These are phyloP conservation scores for Botrytis galanthina DNA, from an alignment of 2,329 filamentous ascomycete genomes.

Conservation along the genomic window DNA sequence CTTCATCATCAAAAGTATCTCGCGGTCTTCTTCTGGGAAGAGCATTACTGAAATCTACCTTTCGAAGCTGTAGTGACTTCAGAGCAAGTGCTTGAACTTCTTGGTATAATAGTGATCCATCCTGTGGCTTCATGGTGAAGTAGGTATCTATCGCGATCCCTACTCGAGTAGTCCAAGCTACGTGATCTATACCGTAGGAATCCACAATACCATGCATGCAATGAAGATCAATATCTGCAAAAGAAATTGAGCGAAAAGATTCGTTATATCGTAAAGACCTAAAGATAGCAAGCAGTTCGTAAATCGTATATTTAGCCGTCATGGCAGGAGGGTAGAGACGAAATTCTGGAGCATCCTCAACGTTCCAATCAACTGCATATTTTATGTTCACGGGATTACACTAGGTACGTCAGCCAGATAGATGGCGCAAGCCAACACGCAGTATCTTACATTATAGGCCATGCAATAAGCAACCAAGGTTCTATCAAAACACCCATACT, in stretches of 20 bases:
- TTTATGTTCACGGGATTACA: slow-evolving; percentile 62
- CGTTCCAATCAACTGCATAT: slow-evolving; percentile 58
- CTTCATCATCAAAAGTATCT: slow-evolving; percentile 44
- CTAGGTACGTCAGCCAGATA: slow-evolving; percentile 21
- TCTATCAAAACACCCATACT: slow-evolving; percentile 59
- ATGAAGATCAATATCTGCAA: slow-evolving; percentile 63
- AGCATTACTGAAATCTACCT: slow-evolving; percentile 64
- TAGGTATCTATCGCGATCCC: slow-evolving; percentile 33
- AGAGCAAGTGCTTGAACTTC: slow-evolving; percentile 66
- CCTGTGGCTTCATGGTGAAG: slow-evolving; percentile 38
- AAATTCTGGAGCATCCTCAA: slow-evolving; percentile 67
- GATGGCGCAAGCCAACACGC: not conserved
- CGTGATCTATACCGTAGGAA: slow-evolving; percentile 57
- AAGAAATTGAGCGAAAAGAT: slow-evolving; percentile 65
- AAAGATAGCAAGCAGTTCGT: slow-evolving; percentile 69
- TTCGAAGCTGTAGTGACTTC: slow-evolving; percentile 60
- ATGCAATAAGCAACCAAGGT: slow-evolving; percentile 69
- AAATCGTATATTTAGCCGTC: slow-evolving; percentile 52
- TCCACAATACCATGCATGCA: slow-evolving; percentile 61
- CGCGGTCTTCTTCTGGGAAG: slow-evolving; percentile 53
- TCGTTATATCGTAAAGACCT: slow-evolving; percentile 69
- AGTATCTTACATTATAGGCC: slow-evolving; percentile 55
- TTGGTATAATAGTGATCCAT: slow-evolving; percentile 59
- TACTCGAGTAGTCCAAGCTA: slow-evolving; percentile 58
- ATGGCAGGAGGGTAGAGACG: slow-evolving; percentile 57